A percentile compares a stretch with the other conserved stretches of the same genome.
Evolutionary conservation across 1,284 basidiomycete species (phyloP).

Genomic region (Athelia psychrophila): DNA sequence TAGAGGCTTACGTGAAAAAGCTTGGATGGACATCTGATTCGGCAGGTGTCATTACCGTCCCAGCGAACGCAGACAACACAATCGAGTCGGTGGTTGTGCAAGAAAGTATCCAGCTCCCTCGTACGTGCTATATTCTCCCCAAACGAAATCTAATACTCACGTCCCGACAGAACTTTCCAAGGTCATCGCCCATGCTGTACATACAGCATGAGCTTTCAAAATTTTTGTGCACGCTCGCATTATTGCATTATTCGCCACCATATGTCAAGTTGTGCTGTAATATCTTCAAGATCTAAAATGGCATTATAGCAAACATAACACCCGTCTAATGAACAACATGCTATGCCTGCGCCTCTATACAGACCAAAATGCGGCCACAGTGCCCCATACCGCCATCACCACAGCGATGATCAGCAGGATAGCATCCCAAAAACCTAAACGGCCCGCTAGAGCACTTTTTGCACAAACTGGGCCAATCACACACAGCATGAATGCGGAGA

Average conservation of each 20-base stretch:
- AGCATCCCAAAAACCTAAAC: slow-evolving; percentile 49
- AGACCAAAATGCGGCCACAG: slow-evolving; percentile 57
- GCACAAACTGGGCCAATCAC: slow-evolving; percentile 77
- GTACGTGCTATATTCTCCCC: slow-evolving; percentile 48
- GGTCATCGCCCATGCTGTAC: slow-evolving; percentile 72
- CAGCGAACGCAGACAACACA: slow-evolving; percentile 91
- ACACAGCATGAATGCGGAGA: slow-evolving; percentile 82
- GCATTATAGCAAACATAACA: too few relatives aligned
- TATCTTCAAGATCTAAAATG: not conserved
- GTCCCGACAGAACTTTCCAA: slow-evolving; percentile 71
- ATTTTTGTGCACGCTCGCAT: slow-evolving; percentile 5
- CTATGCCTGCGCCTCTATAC: not conserved
- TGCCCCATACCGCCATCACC: slow-evolving; percentile 79
- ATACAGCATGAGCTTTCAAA: slow-evolving; percentile 25
- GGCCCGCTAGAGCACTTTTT: slow-evolving; percentile 54
- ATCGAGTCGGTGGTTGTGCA: slow-evolving; percentile 93
- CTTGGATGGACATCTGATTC: slow-evolving; percentile 77
- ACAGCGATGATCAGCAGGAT: slow-evolving; percentile 52
- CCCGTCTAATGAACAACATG: too few relatives aligned
- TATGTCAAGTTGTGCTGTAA: not conserved
- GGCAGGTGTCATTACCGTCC: slow-evolving; percentile 64
- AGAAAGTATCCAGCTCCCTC: slow-evolving; percentile 86
- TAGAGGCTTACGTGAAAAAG: slow-evolving; percentile 64
- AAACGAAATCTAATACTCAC: slow-evolving; percentile 2
- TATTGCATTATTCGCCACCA: not conserved